Evolutionary conservation across 2,329 filamentous ascomycete species (phyloP), one percentile per base, ranked within the genome.

Genomic region (Diaporthe sp.): DNA sequence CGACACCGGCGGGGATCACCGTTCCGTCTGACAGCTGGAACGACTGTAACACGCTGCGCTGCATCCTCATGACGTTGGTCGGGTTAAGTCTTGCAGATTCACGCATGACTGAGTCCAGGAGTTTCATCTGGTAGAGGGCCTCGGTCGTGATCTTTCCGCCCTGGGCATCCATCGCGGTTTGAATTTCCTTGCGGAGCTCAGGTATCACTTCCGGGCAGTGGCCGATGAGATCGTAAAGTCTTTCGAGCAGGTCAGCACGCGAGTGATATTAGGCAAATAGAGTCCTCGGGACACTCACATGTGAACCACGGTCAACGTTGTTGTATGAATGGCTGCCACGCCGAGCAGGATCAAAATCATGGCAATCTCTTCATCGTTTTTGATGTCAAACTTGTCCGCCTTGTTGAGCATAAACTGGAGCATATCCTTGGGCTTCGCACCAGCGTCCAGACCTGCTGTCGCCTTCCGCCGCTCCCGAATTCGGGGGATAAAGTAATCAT

Each of bases 11-110:
- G 0, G 86, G 85, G 12, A 88, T 82, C 35, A 84, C 83, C 59
- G 89, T 86, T 22, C 89, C 89, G 78, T 89, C 88, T 66, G 88
- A 89, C 1, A 90, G 85, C 2, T 84, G 85, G 77, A 90, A 84
- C 4, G 86, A 83, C 76, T 86, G 83, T 42, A 87, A 80, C 12
- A 88, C 87, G 75, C 86, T 87, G 74, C 88, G 87, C 39, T 81
- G 79, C 79, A 90, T 89, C 2, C 87, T 84, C 1, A 83, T 80
- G 44, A 82, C 47, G 19, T 55, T 37, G 22, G 47, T 72, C 0
- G 79, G 78, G 42, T 80, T 35, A 22, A 81, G 27, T 3, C 81
- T 80, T 74, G 79, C 72, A 22, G 79, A 80, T 72, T 83, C 81
- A 68, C 80, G 81, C 35, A 82, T 53, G 75, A 79, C 79, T 59